phyloP scores from a whole-genome alignment of 83 land plant genomes.

The Larix sibirica region DNA sequence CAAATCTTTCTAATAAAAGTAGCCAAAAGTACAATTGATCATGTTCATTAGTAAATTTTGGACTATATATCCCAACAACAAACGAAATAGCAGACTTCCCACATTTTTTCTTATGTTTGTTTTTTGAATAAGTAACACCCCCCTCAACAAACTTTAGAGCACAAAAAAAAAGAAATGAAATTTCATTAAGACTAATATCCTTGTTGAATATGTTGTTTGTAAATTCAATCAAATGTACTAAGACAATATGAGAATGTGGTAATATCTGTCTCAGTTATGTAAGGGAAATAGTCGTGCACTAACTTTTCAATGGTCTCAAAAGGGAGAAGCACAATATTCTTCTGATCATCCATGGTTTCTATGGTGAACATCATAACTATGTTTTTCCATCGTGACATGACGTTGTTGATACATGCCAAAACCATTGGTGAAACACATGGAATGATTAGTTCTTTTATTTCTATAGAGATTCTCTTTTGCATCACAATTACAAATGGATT shows the following conservation, averaged over 20 bases:
- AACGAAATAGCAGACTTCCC: constrained; percentile 18
- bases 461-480: no score
- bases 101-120: constrained; percentile 27
- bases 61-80: constrained; percentile 23
- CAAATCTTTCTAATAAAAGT: constrained; percentile 85
- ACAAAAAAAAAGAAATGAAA: constrained; percentile 92
- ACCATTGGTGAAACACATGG: no score
- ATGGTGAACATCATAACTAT: constrained; percentile 91
- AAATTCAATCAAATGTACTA: constrained; percentile 70
- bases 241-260: constrained; percentile 92
- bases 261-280: constrained; percentile 84
- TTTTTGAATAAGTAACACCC: constrained; percentile 63
- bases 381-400: constrained; percentile 98
- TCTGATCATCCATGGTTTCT: constrained; percentile 92
- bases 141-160: constrained; percentile 95
- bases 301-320: constrained; percentile 98
- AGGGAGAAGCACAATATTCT: constrained; percentile 84
- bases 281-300: constrained; percentile 91
- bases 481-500: no score
- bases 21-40: constrained; percentile 82
- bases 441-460: no score
- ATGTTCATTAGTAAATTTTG: constrained; percentile 60
- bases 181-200: constrained; percentile 94
- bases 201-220: constrained; percentile 86
- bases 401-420: constrained; percentile 73